Evolutionary conservation across 1,139 yeast species (phyloP).

Genomic region (Wickerhamomyces sp.): DNA sequence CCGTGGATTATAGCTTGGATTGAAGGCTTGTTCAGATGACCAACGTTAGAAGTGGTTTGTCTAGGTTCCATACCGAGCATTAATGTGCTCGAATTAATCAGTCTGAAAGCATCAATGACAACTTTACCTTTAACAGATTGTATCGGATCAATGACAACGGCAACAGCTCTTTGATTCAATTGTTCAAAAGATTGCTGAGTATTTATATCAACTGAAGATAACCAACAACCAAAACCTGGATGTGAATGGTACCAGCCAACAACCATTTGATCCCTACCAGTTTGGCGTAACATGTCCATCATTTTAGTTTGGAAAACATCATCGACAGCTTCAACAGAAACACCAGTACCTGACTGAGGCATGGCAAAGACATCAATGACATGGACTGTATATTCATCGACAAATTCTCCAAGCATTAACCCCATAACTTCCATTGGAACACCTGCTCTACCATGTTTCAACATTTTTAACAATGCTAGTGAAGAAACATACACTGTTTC

Average conservation of each 20-base stretch:
- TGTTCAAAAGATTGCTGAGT: constrained; percentile 98
- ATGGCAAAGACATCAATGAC: constrained; percentile 98
- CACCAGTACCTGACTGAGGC: constrained; percentile 99
- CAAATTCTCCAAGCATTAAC: constrained; percentile 96
- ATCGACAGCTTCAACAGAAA: constrained; percentile 98
- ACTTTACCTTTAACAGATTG: constrained; percentile 99
- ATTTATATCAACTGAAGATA: constrained; percentile 93
- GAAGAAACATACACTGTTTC: constrained; percentile 97
- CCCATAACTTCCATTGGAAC: constrained; percentile 99
- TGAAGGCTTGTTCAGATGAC: constrained; percentile 94
- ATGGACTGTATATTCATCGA: constrained; percentile 95
- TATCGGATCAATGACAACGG: constrained; percentile 96
- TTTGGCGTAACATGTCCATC: constrained; percentile 99
- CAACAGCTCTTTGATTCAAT: constrained; percentile 90
- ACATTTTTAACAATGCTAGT: constrained; percentile 90
- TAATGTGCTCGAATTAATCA: constrained; percentile 80
- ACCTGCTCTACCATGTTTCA: constrained; percentile 98
- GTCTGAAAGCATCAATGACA: constrained; percentile 96
- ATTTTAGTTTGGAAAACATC: constrained; percentile 97
- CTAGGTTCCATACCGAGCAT: constrained; percentile 98
- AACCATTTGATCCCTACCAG: constrained; percentile 98
- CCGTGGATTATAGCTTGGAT: constrained; percentile 98
- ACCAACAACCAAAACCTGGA: constrained; percentile 99
- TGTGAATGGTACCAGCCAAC: constrained; percentile 99
- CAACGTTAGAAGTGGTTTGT: constrained; percentile 94